Percentiles rank a stretch among this genome's conserved stretches.
Evolutionary conservation across 1,139 yeast species (phyloP).

Genomic region (Kodamaea fungicola): DNA sequence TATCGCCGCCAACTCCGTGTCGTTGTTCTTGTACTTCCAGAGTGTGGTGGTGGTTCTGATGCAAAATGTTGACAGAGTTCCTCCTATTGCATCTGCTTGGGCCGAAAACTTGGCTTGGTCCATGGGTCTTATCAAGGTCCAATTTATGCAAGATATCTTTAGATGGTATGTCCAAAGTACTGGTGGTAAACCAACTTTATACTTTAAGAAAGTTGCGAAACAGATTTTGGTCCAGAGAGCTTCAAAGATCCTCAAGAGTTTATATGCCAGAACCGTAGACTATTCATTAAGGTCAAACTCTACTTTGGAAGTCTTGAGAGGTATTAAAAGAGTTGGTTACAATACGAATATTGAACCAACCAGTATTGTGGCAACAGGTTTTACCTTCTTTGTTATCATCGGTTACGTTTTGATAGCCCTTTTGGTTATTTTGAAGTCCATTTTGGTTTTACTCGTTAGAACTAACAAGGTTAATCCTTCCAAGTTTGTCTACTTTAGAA

Average conservation of each 20-base stretch:
- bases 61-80: conserved; percentile 70
- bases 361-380: conserved; percentile 70
- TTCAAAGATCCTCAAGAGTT: conserved; percentile 19
- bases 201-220: conserved; percentile 53
- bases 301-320: conserved; percentile 63
- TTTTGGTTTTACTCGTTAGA: conserved; percentile 43
- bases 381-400: conserved; percentile 67
- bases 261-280: conserved; percentile 26
- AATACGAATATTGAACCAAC: conserved; percentile 68
- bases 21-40: conserved; percentile 73
- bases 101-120: conserved; percentile 82
- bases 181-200: conserved; percentile 68
- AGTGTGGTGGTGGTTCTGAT: conserved; percentile 69
- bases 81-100: conserved; percentile 82
- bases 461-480: conserved; percentile 45
- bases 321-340: conserved; percentile 71
- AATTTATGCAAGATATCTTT: conserved; percentile 72
- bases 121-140: conserved; percentile 69
- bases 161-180: conserved; percentile 81
- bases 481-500: conserved; percentile 48
- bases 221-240: conserved; percentile 72
- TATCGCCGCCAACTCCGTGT: conserved; percentile 70
- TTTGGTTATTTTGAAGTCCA: conserved; percentile 49
- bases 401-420: conserved; percentile 51
- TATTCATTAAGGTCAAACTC: conserved; percentile 36